phyloP scores from a whole-genome alignment of 805 yeast genomes.

The Kodamaea leandrae region DNA sequence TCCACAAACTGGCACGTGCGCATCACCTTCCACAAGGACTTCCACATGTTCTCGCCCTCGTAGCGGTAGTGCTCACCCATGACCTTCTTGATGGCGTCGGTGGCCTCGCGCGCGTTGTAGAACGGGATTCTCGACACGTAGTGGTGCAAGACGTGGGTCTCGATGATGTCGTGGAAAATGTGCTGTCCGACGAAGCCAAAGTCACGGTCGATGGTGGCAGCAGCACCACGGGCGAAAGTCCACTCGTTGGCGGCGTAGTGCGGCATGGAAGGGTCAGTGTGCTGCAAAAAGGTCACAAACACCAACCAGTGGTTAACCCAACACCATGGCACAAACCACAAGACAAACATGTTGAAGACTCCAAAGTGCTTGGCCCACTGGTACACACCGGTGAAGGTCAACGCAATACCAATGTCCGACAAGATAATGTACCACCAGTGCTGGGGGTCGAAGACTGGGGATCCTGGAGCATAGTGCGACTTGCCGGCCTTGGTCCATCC shows the following conservation, averaged over 20 bases:
- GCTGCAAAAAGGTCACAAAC: slow-evolving; percentile 60
- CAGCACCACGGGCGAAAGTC: slow-evolving; percentile 67
- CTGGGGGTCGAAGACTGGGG: slow-evolving; percentile 53
- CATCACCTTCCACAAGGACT: slow-evolving; percentile 52
- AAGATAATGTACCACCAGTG: slow-evolving; percentile 55
- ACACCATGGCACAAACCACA: slow-evolving; percentile 59
- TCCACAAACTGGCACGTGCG: slow-evolving; percentile 73
- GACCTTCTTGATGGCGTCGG: slow-evolving; percentile 49
- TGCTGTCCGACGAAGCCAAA: slow-evolving; percentile 58
- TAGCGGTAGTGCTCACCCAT: slow-evolving; percentile 52
- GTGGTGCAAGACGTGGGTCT: slow-evolving; percentile 58
- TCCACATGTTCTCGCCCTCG: slow-evolving; percentile 56
- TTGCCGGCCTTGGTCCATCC: slow-evolving; percentile 15
- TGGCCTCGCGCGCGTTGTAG: slow-evolving; percentile 54
- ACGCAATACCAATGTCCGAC: slow-evolving; percentile 54
- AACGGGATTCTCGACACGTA: slow-evolving; percentile 55
- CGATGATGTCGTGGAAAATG: slow-evolving; percentile 57
- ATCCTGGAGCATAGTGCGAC: slow-evolving; percentile 54
- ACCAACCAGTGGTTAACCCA: slow-evolving; percentile 67
- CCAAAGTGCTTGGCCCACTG: slow-evolving; percentile 51
- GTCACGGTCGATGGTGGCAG: slow-evolving; percentile 62
- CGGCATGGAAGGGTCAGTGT: slow-evolving; percentile 58
- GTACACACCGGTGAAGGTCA: slow-evolving; percentile 46
- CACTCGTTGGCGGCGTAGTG: slow-evolving; percentile 56
- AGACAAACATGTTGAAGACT: slow-evolving; percentile 47